phyloP scores from a whole-genome alignment of 2,329 filamentous ascomycete species.

The Berkeleyomyces rouxiae region DNA sequence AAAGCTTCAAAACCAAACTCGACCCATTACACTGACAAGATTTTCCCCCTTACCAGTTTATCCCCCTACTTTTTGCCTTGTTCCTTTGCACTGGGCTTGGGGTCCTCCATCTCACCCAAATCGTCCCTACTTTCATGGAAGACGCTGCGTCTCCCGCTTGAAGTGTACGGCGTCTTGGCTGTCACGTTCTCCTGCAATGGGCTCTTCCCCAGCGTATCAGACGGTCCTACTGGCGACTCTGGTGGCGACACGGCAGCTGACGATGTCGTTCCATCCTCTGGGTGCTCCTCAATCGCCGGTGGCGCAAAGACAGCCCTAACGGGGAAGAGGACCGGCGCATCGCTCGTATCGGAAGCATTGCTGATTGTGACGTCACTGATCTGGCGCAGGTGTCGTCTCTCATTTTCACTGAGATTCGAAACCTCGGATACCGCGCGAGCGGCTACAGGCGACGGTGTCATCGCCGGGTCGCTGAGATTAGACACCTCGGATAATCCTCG shows the following conservation, averaged over 20 bases:
- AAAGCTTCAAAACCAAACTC: background rate
- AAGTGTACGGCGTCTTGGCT: slow-evolving; percentile 5
- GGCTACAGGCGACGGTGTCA: background rate
- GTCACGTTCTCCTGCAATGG: background rate
- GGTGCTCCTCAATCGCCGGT: background rate
- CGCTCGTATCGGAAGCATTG: slow-evolving; percentile 15
- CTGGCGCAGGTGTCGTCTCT: slow-evolving; percentile 25
- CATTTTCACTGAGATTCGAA: slow-evolving; percentile 26
- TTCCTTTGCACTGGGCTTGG: background rate
- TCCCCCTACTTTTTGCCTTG: background rate
- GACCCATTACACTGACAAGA: background rate
- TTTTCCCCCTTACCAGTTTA: background rate
- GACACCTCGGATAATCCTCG: slow-evolving; percentile 26
- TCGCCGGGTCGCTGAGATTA: slow-evolving; percentile 22
- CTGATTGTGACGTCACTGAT: slow-evolving; percentile 27
- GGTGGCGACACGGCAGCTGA: background rate
- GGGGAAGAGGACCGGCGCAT: background rate
- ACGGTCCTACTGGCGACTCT: background rate
- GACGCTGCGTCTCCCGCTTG: slow-evolving; percentile 19
- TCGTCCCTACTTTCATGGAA: slow-evolving; percentile 23
- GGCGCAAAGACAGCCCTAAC: background rate
- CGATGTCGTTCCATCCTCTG: background rate
- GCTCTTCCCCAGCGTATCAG: background rate
- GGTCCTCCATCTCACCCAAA: slow-evolving; percentile 15
- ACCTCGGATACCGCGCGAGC: slow-evolving; percentile 23